Percentiles rank a stretch among this genome's conserved stretches.
Conservation (phyloP, 1,284 basidiomycete species). For the Sanghuangporus sanghuang region DNA sequence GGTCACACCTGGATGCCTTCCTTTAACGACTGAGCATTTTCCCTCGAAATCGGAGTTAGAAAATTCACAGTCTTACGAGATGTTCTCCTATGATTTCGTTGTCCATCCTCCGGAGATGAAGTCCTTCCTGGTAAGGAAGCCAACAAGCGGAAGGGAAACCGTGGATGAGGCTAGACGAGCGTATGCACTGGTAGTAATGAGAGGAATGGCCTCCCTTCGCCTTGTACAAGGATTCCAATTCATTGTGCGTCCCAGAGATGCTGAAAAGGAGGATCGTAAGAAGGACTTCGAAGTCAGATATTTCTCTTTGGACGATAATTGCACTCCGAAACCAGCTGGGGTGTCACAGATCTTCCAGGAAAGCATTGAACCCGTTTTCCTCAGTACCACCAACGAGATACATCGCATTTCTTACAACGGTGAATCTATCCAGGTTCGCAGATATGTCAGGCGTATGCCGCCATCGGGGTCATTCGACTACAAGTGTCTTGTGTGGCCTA, state of each 20-base stretch:
- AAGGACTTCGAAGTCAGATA: conserved; percentile 38
- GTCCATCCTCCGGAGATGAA: conserved; percentile 73
- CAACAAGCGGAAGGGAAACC: conserved; percentile 36
- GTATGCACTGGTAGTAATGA: conserved; percentile 84
- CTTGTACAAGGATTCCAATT: conserved; percentile 98
- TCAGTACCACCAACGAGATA: conserved; percentile 94
- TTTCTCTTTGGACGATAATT: conserved; percentile 51
- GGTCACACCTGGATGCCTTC: conserved; percentile 81
- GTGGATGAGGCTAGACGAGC: conserved; percentile 56
- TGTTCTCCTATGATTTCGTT: conserved; percentile 78
- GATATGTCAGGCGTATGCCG: conserved; percentile 78
- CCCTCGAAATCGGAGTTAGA: conserved; percentile 75
- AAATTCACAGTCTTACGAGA: conserved; percentile 58
- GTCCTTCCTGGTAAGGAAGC: conserved; percentile 74
- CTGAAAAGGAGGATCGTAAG: conserved; percentile 25
- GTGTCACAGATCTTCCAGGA: conserved; percentile 68
- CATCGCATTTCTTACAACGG: conserved; percentile 87
- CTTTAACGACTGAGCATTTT: conserved; percentile 89
- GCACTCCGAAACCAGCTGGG: conserved; percentile 53
- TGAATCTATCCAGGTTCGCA: conserved; percentile 82
- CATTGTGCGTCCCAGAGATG: conserved; percentile 48
- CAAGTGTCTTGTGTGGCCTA: conserved; percentile 91
- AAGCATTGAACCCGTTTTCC: conserved; percentile 75
- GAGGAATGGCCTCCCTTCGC: conserved; percentile 90
- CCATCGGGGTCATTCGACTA: conserved; percentile 67